These are phyloP conservation scores for Ceratobasidium sp. DNA, from an alignment of 1,284 basidiomycete species.

Conservation along the genomic window DNA sequence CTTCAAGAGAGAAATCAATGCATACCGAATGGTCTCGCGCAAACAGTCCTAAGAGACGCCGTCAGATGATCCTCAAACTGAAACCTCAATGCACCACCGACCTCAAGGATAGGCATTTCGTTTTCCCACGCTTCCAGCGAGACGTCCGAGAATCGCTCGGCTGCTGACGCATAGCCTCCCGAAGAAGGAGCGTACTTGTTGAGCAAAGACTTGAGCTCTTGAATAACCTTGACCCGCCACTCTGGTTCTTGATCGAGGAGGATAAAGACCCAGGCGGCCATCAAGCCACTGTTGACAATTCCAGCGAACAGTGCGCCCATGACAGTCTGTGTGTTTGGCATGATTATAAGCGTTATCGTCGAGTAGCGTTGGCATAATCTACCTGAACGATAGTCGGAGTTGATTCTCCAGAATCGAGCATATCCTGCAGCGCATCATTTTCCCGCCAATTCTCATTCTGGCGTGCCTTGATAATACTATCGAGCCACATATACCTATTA, in stretches of 20 bases:
- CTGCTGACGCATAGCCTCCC: not conserved
- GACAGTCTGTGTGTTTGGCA: not conserved
- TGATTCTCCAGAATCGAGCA: conserved; percentile 22
- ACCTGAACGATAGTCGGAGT: conserved; percentile 12
- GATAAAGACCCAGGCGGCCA: conserved; percentile 40
- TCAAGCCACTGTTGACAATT: conserved; percentile 37
- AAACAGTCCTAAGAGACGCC: conserved; percentile 7
- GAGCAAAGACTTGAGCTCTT: conserved; percentile 1
- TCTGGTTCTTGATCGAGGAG: conserved; percentile 37
- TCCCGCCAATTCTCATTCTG: not conserved
- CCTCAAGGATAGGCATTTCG: conserved; percentile 37
- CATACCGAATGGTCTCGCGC: conserved; percentile 33
- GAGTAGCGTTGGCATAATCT: not conserved
- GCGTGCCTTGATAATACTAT: conserved; percentile 32
- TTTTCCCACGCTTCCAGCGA: conserved; percentile 25
- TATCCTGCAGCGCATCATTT: conserved; percentile 14
- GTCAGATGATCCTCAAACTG: too few species aligned
- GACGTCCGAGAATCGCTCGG: conserved; percentile 19
- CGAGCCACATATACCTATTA: conserved; percentile 14
- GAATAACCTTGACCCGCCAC: conserved; percentile 11
- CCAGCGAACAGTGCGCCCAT: conserved; percentile 27
- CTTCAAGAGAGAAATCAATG: not conserved
- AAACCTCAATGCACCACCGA: not conserved
- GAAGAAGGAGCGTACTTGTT: conserved; percentile 20
- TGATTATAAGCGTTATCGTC: not conserved